A percentile compares a stretch with the other conserved stretches of the same genome.
Conservation (phyloP, 345 rosid genomes). For the Lepidium africanum region DNA sequence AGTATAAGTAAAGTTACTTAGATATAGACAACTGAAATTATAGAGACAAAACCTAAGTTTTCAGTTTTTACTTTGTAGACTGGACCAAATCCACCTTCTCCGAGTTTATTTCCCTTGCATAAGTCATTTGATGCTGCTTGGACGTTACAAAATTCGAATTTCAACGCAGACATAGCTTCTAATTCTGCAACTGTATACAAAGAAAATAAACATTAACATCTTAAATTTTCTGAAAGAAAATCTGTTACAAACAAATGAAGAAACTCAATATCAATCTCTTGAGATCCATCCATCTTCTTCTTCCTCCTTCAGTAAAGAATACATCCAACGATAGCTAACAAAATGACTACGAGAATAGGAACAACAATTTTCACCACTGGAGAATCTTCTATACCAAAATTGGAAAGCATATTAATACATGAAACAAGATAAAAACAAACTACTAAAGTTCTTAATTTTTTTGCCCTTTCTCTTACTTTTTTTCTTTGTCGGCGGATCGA, state of each 20-base stretch:
- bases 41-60: background rate
- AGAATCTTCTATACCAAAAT: background rate
- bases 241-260: background rate
- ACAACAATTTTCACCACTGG: background rate
- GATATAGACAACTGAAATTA: background rate
- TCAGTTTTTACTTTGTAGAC: constrained; percentile 8
- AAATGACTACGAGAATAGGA: background rate
- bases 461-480: background rate
- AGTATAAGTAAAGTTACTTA: background rate
- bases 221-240: background rate
- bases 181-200: background rate
- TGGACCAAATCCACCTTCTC: constrained; percentile 21
- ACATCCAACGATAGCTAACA: background rate
- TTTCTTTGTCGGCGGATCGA: background rate
- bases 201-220: background rate
- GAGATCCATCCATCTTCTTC: background rate
- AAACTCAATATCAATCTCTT: background rate
- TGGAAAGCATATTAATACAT: background rate
- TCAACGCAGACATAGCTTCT: constrained; percentile 1
- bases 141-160: background rate
- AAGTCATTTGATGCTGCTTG: constrained; percentile 2
- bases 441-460: background rate
- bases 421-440: background rate
- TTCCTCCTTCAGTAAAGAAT: background rate
- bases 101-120: constrained; percentile 1